These are phyloP conservation scores for Cucurbitaria berberidis DNA, from an alignment of 2,329 filamentous ascomycete species.

Conservation along the genomic window DNA sequence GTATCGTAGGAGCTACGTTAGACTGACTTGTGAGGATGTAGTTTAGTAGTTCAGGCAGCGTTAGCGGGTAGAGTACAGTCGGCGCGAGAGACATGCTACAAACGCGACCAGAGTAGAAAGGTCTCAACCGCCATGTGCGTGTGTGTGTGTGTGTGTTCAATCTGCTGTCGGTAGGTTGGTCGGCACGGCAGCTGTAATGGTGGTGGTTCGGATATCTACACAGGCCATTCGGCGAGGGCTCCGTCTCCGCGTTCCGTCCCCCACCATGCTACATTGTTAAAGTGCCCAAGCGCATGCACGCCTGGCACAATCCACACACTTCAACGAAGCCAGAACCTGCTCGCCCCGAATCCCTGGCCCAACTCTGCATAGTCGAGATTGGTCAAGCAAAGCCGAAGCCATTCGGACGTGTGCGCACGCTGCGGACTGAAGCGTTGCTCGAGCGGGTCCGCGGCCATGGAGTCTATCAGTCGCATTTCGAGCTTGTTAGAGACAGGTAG, in stretches of 20 bases:
- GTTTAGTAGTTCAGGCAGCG: constrained; percentile 63
- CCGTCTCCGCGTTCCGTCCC: constrained; percentile 14
- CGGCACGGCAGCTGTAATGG: constrained; percentile 1
- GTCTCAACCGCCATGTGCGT: constrained; percentile 14
- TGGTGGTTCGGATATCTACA: neutral
- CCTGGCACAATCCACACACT: constrained; percentile 31
- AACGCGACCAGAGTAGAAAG: neutral
- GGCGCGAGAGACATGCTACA: constrained; percentile 32
- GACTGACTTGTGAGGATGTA: constrained; percentile 62
- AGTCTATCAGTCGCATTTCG: constrained; percentile 94
- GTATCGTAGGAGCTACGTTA: constrained; percentile 63
- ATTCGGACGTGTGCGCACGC: constrained; percentile 12
- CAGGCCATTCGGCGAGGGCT: constrained; percentile 4
- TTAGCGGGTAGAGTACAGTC: constrained; percentile 47
- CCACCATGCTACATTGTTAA: constrained; percentile 8
- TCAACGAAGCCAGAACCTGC: constrained; percentile 23
- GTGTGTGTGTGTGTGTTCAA: too few relatives aligned
- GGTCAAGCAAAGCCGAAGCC: constrained; percentile 17
- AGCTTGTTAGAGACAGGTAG: constrained; percentile 92
- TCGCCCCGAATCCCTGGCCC: constrained; percentile 21
- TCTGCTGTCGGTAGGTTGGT: constrained; percentile 9
- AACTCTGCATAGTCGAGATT: constrained; percentile 34
- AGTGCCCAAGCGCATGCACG: constrained; percentile 19
- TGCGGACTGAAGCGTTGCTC: constrained; percentile 22
- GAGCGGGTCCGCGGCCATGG: constrained; percentile 65